Evolutionary conservation across 305 asterid genomes (phyloP), one percentile per base, ranked within the genome.

Genomic region (Salvia sclarea): DNA sequence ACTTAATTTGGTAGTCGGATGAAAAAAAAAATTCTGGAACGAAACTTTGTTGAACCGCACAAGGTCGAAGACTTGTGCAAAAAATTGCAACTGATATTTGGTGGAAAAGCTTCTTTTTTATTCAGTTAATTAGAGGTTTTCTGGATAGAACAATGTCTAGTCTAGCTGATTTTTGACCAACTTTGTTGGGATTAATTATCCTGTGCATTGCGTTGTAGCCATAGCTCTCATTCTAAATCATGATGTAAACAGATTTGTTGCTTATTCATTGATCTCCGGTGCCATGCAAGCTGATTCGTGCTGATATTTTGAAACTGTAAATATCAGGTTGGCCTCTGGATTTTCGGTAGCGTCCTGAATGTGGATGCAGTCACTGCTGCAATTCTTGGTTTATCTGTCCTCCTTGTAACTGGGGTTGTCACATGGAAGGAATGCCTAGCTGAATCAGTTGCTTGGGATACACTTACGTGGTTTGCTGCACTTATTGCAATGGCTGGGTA

Each of bases 401-500:
- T 94, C 68, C 96, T 94, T 41, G 68, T 87, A 31, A 82, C 95
- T 13, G 99, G 99, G 35, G 99, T 94, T 3, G 97, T 94, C 65
- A 87, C 97, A 7, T 94, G 99, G 97, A 94, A 94, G 75, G 99
- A 94, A 80, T 94, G 99, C 80, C 78, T 94, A 61, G 90, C 95
- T 62, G 99, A 94, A 81, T 76, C 99, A n/a, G 99, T 94, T 75
- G 99, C 99, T 20, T 94, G 99, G 99, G 99, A 94, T 69, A 94
- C 99, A 16, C 96, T 94, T 53, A 94, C 99, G 9, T 94, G 99
- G 99, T 91, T 94, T 74, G 99, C 97, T 55, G 99, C 99, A 4
- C 97, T 94, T 43, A 91, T 94, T 82, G 99, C 99, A 47, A 94
- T 94, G 99, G 99, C 99, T 59, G 97, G 97, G 4, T 89, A 94